Conservation (phyloP, 345 rosid species). For the Odontarrhena argentea region DNA sequence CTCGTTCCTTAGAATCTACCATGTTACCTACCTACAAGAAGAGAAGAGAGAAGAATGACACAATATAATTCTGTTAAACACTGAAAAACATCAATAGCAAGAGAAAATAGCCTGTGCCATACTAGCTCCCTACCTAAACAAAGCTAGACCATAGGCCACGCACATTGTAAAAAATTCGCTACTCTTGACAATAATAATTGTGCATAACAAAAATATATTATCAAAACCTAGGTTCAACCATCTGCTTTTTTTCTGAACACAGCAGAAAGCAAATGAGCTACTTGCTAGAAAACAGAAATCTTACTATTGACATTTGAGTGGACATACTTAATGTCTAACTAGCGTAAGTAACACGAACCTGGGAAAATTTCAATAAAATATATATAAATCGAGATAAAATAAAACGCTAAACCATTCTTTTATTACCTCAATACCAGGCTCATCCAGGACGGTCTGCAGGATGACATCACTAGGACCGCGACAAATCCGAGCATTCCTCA, state of each 20-base stretch:
- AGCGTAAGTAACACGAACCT: not conserved
- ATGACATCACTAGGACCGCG: conserved; percentile 69
- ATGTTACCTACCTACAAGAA: conserved; percentile 57
- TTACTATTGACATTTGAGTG: not conserved
- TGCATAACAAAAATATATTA: not conserved
- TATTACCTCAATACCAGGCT: conserved; percentile 50
- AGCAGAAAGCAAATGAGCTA: conserved; percentile 7
- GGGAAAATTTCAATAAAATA: conserved; percentile 9
- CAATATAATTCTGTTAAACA: not conserved
- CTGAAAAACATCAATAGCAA: conserved; percentile 4
- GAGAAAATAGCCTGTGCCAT: conserved; percentile 12
- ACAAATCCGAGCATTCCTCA: conserved; percentile 64
- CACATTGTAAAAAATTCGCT: not conserved
- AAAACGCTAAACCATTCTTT: conserved; percentile 42
- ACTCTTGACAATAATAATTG: conserved; percentile 1
- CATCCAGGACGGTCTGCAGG: conserved; percentile 61
- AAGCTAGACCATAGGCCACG: conserved; percentile 16
- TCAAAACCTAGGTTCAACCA: conserved; percentile 13
- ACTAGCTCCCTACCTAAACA: conserved; percentile 21
- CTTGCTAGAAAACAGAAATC: conserved; percentile 7
- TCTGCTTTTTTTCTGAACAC: conserved; percentile 1
- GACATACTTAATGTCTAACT: conserved; percentile 5
- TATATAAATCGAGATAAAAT: not conserved
- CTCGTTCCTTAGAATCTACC: conserved; percentile 45
- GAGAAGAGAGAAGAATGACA: conserved; percentile 11